Conservation (phyloP, 1,284 basidiomycete genomes). For the Microstroma glucosiphilum region DNA sequence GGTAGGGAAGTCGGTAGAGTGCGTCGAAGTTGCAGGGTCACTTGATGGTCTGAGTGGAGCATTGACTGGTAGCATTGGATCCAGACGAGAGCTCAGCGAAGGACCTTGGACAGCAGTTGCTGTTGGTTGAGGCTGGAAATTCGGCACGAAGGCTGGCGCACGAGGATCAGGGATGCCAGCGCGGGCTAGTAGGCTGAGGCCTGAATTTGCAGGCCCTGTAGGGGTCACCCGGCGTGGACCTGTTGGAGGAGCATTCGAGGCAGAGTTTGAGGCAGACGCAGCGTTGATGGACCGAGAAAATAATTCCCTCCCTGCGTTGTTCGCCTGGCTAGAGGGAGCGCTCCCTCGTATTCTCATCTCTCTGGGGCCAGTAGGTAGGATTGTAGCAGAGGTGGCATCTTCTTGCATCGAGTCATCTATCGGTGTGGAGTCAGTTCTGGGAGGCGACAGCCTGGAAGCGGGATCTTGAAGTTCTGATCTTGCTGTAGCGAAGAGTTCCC, state of each 20-base stretch:
- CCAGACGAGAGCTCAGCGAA: constrained; percentile 38
- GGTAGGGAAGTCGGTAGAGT: constrained; percentile 28
- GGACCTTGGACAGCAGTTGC: not conserved
- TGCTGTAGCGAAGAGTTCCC: no score
- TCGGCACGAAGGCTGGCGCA: constrained; percentile 37
- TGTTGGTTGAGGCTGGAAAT: not conserved
- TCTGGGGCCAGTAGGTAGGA: not conserved
- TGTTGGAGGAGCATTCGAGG: constrained; percentile 2
- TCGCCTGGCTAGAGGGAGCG: not conserved
- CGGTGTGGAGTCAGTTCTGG: no score
- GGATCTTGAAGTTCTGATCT: no score
- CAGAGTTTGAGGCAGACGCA: not conserved
- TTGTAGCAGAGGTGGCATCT: not conserved
- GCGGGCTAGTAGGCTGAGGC: constrained; percentile 39
- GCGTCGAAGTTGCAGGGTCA: constrained; percentile 1
- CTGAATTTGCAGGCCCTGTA: not conserved
- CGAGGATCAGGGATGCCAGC: constrained; percentile 42
- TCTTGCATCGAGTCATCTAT: no score
- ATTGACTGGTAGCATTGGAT: constrained; percentile 43
- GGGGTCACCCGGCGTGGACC: not conserved
- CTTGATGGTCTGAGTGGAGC: constrained; percentile 5
- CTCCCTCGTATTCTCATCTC: constrained; percentile 1
- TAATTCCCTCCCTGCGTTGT: constrained; percentile 5
- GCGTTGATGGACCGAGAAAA: constrained; percentile 3
- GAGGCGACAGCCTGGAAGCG: no score